Conservation (phyloP, 208 protist species). For the Trichomonas tenax region DNA sequence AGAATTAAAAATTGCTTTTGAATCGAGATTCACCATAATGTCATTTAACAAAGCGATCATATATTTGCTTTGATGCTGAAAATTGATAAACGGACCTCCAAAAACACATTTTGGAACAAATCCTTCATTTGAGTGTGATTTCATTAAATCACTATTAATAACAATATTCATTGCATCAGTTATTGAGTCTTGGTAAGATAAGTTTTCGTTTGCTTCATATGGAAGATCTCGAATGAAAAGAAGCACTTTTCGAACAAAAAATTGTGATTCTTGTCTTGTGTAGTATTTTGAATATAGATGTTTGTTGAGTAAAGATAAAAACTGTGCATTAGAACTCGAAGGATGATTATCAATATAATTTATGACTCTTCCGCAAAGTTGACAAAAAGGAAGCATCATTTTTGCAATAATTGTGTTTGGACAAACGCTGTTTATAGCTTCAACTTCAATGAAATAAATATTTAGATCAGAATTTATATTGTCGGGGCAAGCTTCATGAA, state of each 20-base stretch:
- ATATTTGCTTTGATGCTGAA: background rate
- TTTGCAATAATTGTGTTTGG: background rate
- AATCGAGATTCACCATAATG: background rate
- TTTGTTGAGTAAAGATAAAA: background rate
- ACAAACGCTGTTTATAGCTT: background rate
- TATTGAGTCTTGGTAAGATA: background rate
- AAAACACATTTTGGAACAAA: background rate
- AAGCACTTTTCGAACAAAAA: background rate
- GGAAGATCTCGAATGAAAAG: background rate
- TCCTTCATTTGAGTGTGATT: background rate
- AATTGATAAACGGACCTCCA: background rate
- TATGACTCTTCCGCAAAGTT: background rate
- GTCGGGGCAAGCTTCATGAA: background rate
- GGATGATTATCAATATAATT: background rate
- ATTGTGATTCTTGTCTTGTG: background rate
- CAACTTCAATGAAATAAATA: background rate
- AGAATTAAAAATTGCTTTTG: background rate
- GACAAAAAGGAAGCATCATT: background rate
- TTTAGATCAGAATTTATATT: background rate
- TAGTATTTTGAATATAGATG: background rate
- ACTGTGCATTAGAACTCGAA: background rate
- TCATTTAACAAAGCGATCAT: background rate
- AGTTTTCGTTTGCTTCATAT: background rate
- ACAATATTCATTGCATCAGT: background rate
- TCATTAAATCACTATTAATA: background rate